phyloP scores from a whole-genome alignment of 306 rosid genomes.

The Quercus rubra region DNA sequence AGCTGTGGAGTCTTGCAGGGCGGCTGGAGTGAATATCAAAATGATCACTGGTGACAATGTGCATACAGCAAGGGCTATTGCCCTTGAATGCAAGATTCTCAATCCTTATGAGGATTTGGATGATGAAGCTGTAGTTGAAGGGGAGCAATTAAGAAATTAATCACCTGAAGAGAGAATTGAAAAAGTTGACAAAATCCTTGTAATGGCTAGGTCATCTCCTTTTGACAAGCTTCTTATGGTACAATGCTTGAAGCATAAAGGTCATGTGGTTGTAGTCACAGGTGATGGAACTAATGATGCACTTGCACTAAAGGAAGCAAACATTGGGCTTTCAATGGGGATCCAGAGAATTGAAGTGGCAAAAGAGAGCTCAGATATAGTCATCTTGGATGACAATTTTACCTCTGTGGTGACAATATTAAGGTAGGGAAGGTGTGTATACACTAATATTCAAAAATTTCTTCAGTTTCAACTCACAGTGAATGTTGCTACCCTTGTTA shows the following conservation, averaged over 20 bases:
- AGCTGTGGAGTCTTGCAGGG: slow-evolving; percentile 22
- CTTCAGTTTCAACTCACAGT: slow-evolving; percentile 29
- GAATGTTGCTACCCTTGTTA: slow-evolving; percentile 9
- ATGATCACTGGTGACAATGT: slow-evolving; percentile 26
- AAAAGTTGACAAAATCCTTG: slow-evolving; percentile 8
- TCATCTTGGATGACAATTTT: slow-evolving; percentile 22
- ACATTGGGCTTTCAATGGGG: slow-evolving; percentile 30
- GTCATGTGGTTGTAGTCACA: slow-evolving; percentile 29
- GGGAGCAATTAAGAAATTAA: slow-evolving; percentile 18
- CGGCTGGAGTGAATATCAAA: slow-evolving; percentile 21
- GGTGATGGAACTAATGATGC: slow-evolving; percentile 33
- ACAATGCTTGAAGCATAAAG: slow-evolving; percentile 21
- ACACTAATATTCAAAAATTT: slow-evolving; percentile 24
- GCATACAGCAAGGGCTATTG: slow-evolving; percentile 23
- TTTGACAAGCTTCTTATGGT: slow-evolving; percentile 28
- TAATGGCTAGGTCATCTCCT: slow-evolving; percentile 28
- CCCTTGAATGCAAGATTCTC: slow-evolving; percentile 18
- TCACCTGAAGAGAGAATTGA: slow-evolving; percentile 19
- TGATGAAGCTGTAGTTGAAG: slow-evolving; percentile 7
- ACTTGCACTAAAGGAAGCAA: slow-evolving; percentile 25
- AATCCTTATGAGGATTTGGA: not conserved
- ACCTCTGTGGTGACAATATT: slow-evolving; percentile 11
- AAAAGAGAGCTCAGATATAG: slow-evolving; percentile 28
- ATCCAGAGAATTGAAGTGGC: slow-evolving; percentile 29
- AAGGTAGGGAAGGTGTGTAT: slow-evolving; percentile 27